Conservation (phyloP, 2,329 filamentous ascomycete species). For the Clarireedia paspali region DNA sequence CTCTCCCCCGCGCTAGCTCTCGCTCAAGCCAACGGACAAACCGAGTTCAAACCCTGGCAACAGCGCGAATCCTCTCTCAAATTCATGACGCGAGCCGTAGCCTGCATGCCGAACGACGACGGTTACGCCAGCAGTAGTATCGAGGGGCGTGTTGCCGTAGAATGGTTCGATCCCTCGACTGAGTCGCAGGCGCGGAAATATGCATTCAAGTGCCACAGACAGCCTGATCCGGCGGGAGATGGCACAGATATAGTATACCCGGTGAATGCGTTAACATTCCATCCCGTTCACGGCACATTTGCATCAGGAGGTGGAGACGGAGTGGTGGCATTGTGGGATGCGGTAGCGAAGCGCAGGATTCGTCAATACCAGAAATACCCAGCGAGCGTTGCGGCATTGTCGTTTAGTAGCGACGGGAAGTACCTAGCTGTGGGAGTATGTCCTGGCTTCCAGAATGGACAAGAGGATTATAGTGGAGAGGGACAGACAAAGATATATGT, state of each 20-base stretch:
- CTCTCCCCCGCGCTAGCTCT: conserved; percentile 58
- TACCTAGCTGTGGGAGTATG: conserved; percentile 59
- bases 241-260: conserved; percentile 62
- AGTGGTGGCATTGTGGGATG: conserved; percentile 66
- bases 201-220: conserved; percentile 96
- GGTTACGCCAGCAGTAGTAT: conserved; percentile 91
- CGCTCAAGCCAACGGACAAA: conserved; percentile 38
- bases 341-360: conserved; percentile 61
- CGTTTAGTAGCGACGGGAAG: conserved; percentile 57
- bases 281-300: conserved; percentile 57
- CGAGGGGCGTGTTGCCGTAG: conserved; percentile 90
- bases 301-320: conserved; percentile 67
- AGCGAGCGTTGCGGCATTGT: conserved; percentile 53
- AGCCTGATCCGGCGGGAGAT: conserved; percentile 54
- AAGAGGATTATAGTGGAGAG: conserved; percentile 67
- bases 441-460: conserved; percentile 61
- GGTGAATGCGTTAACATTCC: conserved; percentile 63
- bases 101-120: conserved; percentile 93
- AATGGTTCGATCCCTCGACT: conserved; percentile 89
- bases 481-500: conserved; percentile 73
- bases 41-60: conserved; percentile 74
- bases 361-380: conserved; percentile 60
- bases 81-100: conserved; percentile 88
- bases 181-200: conserved; percentile 91
- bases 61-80: conserved; percentile 88